Evolutionary conservation across 306 rosid species (phyloP).

Genomic region (Lotus japonicus): DNA sequence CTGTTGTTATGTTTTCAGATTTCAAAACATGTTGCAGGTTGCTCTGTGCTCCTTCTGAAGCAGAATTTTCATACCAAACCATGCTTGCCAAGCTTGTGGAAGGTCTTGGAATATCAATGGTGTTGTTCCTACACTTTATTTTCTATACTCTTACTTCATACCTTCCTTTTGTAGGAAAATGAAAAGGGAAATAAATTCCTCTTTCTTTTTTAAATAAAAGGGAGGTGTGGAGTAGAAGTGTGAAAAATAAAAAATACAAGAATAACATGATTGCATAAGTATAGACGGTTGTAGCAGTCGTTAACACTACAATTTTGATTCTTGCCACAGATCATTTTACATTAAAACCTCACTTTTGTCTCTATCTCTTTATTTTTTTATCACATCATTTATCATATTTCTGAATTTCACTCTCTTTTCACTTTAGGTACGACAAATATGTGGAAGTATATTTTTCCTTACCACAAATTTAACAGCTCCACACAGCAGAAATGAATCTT

Average conservation of each 20-base stretch:
- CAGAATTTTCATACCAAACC: not conserved
- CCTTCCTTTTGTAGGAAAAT: not conserved
- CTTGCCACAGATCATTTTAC: no score
- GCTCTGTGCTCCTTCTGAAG: not conserved
- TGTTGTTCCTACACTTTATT: constrained; percentile 21
- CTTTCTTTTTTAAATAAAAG: constrained; percentile 1
- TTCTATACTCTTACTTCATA: not conserved
- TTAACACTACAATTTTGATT: not conserved
- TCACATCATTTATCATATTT: no score
- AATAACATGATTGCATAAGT: not conserved
- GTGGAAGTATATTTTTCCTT: no score
- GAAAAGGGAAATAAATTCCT: not conserved
- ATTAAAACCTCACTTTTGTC: no score
- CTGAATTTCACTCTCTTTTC: no score
- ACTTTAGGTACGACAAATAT: no score
- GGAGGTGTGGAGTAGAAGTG: constrained; percentile 26
- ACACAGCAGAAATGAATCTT: no score
- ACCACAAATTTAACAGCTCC: no score
- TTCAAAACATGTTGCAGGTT: not conserved
- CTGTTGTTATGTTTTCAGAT: no score
- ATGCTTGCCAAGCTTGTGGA: not conserved
- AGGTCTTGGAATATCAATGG: not conserved
- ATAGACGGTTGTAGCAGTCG: not conserved
- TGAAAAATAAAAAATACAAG: not conserved
- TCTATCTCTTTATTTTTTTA: no score